Evolutionary conservation across 1,284 basidiomycete genomes (phyloP).

Genomic region (Ustilago xerochloae): DNA sequence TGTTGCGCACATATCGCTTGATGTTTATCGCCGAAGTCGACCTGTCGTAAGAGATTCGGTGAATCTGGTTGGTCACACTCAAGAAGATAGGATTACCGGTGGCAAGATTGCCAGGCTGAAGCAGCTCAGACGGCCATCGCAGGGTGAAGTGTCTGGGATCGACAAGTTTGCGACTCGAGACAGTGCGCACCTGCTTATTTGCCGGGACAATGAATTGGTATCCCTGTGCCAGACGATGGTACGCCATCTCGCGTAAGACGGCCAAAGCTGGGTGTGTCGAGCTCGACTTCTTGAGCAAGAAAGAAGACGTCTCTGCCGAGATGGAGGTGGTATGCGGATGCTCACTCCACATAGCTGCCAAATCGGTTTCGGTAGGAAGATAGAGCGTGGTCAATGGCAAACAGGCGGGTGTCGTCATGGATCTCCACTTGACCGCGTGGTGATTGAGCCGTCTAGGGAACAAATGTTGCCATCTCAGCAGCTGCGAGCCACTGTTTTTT

Average conservation of each 20-base stretch:
- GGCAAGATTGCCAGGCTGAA: slow-evolving; percentile 64
- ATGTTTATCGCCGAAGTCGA: slow-evolving; percentile 88
- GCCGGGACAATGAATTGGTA: slow-evolving; percentile 83
- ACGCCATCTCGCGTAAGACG: slow-evolving; percentile 93
- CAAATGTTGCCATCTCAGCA: slow-evolving; percentile 79
- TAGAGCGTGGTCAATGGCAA: slow-evolving; percentile 89
- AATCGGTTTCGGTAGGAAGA: slow-evolving; percentile 62
- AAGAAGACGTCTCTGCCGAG: slow-evolving; percentile 60
- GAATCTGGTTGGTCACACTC: slow-evolving; percentile 94
- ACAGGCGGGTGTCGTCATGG: slow-evolving; percentile 75
- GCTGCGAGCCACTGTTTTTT: slow-evolving; percentile 36
- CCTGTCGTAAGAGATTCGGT: slow-evolving; percentile 82
- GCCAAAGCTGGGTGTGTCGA: slow-evolving; percentile 76
- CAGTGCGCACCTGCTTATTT: slow-evolving; percentile 31
- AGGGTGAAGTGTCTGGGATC: slow-evolving; percentile 52
- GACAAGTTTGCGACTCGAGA: slow-evolving; percentile 42
- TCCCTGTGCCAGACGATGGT: slow-evolving; percentile 90
- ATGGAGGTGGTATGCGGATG: slow-evolving; percentile 65
- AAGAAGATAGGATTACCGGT: slow-evolving; percentile 79
- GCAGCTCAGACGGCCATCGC: slow-evolving; percentile 63
- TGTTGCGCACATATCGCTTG: slow-evolving; percentile 82
- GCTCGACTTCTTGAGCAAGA: slow-evolving; percentile 69
- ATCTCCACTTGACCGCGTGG: slow-evolving; percentile 92
- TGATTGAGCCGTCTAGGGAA: slow-evolving; percentile 81
- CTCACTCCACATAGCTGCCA: slow-evolving; percentile 63